Evolutionary conservation across 352 stramenopile species (phyloP), one percentile per base, ranked within the genome.

Genomic region (Pythium aphanidermatum): DNA sequence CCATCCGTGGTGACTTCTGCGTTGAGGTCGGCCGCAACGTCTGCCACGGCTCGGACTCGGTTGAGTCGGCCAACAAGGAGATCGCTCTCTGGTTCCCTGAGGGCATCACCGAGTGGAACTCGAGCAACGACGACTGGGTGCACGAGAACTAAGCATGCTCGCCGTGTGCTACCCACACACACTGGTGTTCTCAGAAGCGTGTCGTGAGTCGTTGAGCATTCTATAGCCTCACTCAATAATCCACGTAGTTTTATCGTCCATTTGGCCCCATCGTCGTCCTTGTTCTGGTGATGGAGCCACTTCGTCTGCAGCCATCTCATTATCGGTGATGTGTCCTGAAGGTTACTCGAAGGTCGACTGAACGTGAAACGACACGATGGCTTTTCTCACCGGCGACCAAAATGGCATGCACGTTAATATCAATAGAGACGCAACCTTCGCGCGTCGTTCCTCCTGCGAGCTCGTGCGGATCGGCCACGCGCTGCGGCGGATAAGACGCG

Each of bases 21-120:
- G 82, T 98, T 55, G 81, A 96, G 48, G 76, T 94, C 32, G 79
- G 92, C 30, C 80, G 93, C 55, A 98, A 98, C 70, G 91, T 98
- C 50, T 97, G 90, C 80, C 95, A 99, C 71, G 95, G 95, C 65
- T 97, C 85, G 70, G 96, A 98, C 69, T 92, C 92, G 47, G 94
- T 99, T 17, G 96, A 99, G 46, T 97, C 82, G 59, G 97, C 96
- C 60, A 79, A 99, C 37, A 83, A 96, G 51, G 97, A 99, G 75
- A 99, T 99, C 72, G 84, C 60, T 13, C 83, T 98, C 38, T 99
- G 97, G 97, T 99, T 99, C 83, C 84, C 83, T 13, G 81, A 95
- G 57, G 96, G 95, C 48, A 55, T 98, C 46, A 70, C 70, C 30
- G 82, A 97, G 54, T 99, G 92, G 82, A 70, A 68, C 68, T 78